Evolutionary conservation across 2,329 filamentous ascomycete genomes (phyloP).

Genomic region (Sordariomycetes sp.): DNA sequence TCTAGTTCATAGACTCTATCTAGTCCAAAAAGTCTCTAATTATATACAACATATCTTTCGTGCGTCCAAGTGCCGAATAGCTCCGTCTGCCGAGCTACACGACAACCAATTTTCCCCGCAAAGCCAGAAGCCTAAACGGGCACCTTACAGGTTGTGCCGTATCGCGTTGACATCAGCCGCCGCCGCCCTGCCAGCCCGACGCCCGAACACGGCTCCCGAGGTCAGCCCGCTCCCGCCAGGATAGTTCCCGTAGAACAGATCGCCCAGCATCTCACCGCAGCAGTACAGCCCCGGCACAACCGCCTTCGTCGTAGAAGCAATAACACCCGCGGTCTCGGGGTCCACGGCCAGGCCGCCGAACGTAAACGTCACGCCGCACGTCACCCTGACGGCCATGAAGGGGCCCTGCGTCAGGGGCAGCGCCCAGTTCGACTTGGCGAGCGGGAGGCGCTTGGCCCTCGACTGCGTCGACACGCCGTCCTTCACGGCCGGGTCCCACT

Average conservation of each 20-base stretch:
- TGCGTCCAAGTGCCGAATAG: too few species aligned
- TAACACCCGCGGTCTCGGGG: slow-evolving; percentile 39
- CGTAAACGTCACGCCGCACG: slow-evolving; percentile 57
- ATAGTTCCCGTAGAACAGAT: slow-evolving; percentile 53
- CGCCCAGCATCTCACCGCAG: slow-evolving; percentile 56
- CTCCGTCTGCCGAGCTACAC: too few species aligned
- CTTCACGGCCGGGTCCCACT: slow-evolving; percentile 49
- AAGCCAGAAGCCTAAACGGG: too few species aligned
- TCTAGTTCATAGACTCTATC: too few species aligned
- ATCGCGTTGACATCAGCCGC: slow-evolving; percentile 9
- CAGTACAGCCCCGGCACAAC: slow-evolving; percentile 48
- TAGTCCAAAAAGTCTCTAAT: too few species aligned
- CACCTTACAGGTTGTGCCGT: neutral
- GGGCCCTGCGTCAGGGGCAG: slow-evolving; percentile 43
- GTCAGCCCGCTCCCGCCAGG: slow-evolving; percentile 53
- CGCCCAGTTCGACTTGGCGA: slow-evolving; percentile 59
- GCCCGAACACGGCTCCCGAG: slow-evolving; percentile 42
- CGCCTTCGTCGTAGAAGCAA: slow-evolving; percentile 29
- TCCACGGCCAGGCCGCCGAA: slow-evolving; percentile 53
- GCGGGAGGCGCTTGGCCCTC: slow-evolving; percentile 21
- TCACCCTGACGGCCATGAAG: slow-evolving; percentile 53
- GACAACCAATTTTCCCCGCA: too few species aligned
- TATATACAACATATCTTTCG: too few species aligned
- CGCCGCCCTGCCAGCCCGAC: slow-evolving; percentile 25
- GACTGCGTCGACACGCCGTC: slow-evolving; percentile 54